phyloP scores from a whole-genome alignment of 2,329 filamentous ascomycete genomes.

The Pseudocercospora fijiensis region DNA sequence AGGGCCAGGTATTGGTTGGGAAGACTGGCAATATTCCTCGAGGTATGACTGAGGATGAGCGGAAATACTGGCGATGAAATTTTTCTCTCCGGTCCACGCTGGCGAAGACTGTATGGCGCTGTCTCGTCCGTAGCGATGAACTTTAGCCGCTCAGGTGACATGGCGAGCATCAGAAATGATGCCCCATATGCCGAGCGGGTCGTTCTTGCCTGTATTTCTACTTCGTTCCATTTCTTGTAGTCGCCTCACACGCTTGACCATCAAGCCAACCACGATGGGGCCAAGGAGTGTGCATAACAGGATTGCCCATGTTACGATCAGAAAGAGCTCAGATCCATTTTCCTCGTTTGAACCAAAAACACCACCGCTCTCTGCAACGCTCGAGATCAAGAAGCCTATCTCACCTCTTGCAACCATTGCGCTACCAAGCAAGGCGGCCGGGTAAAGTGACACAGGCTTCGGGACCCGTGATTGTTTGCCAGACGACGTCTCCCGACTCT shows the following conservation, averaged over 20 bases:
- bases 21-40: slow-evolving; percentile 34
- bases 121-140: neutral
- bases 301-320: slow-evolving; percentile 56
- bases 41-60: slow-evolving; percentile 35
- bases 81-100: neutral
- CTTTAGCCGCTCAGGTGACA: neutral
- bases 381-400: slow-evolving; percentile 74
- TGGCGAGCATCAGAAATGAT: neutral
- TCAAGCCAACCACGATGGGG: slow-evolving; percentile 52
- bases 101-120: neutral
- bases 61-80: slow-evolving; percentile 32
- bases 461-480: slow-evolving; percentile 22
- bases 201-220: slow-evolving; percentile 15
- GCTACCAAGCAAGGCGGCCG: slow-evolving; percentile 63
- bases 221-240: slow-evolving; percentile 35
- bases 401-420: slow-evolving; percentile 78
- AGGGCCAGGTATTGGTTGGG: slow-evolving; percentile 35
- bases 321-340: slow-evolving; percentile 47
- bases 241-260: slow-evolving; percentile 49
- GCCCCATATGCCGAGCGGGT: slow-evolving; percentile 24
- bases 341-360: slow-evolving; percentile 43
- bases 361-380: slow-evolving; percentile 59
- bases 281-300: slow-evolving; percentile 58
- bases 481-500: neutral
- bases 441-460: slow-evolving; percentile 64